phyloP scores from a whole-genome alignment of 768 basidiomycete genomes.

The Chlorophyllum brunneum region DNA sequence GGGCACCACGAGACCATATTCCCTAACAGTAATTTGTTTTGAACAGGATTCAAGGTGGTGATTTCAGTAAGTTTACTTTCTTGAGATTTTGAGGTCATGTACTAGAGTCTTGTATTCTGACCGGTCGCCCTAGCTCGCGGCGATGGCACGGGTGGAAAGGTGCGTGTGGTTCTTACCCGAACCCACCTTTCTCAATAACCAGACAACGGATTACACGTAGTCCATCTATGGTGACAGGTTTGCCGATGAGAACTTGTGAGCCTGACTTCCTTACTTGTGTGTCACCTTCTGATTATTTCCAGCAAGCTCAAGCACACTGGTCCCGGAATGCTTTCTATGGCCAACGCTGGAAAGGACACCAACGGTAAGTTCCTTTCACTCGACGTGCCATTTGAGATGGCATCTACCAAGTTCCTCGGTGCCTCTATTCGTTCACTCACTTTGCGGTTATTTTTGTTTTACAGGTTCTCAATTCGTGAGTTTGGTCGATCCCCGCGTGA shows the following conservation, averaged over 20 bases:
- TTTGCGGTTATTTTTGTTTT: constrained; percentile 3
- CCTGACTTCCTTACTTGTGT: not conserved
- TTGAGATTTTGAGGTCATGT: not conserved
- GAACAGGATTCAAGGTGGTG: constrained; percentile 92
- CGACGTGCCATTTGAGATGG: too few relatives aligned
- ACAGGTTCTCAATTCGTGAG: constrained; percentile 85
- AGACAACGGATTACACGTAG: constrained; percentile 29
- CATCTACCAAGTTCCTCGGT: not conserved
- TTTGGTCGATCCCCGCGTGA: constrained; percentile 1
- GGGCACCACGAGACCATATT: not conserved
- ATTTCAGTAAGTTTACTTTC: constrained; percentile 74
- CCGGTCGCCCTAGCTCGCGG: constrained; percentile 52
- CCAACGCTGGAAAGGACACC: constrained; percentile 89
- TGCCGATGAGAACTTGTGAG: constrained; percentile 94
- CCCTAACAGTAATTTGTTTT: not conserved
- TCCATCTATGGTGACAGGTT: constrained; percentile 92
- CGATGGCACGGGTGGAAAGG: constrained; percentile 91
- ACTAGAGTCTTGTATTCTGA: not conserved
- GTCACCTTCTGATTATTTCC: constrained; percentile 9
- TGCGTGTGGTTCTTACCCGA: constrained; percentile 21
- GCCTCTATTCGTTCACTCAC: constrained; percentile 10
- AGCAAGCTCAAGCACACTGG: constrained; percentile 96
- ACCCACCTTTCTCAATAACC: not conserved
- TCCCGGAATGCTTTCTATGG: constrained; percentile 89
- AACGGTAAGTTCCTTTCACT: constrained; percentile 61